Evolutionary conservation across 2,329 filamentous ascomycete species (phyloP).

Genomic region (Colletotrichum sp.): DNA sequence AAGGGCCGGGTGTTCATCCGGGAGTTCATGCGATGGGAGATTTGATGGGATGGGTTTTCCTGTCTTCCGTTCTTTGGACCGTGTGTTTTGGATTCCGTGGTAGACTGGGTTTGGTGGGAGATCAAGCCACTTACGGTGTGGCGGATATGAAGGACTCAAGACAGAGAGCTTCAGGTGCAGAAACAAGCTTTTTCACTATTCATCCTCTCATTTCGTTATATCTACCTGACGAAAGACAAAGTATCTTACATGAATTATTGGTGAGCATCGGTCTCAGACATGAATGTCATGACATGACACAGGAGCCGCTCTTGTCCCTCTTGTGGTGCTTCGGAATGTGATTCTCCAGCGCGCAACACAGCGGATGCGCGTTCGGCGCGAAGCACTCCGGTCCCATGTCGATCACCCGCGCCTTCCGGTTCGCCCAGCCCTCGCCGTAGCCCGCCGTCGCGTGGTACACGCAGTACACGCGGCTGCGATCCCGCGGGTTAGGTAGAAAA

Average conservation of each 20-base stretch:
- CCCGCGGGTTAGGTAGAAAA: constrained; percentile 60
- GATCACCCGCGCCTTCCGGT: constrained; percentile 25
- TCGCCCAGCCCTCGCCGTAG: constrained; percentile 24
- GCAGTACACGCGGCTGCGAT: constrained; percentile 58
- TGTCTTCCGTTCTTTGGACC: not conserved
- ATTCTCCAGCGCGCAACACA: constrained; percentile 22
- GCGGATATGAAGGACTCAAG: not conserved
- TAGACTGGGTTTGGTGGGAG: not conserved
- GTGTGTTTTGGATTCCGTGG: not conserved
- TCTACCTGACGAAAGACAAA: not conserved
- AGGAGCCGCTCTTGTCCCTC: not conserved
- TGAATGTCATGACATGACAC: constrained; percentile 2
- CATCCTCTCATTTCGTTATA: not conserved
- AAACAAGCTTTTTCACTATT: not conserved
- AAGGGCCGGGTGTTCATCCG: not conserved
- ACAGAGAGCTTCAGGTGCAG: not conserved
- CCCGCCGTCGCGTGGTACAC: constrained; percentile 61
- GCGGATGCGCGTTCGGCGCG: constrained; percentile 8
- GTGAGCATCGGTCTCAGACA: not conserved
- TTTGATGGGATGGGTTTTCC: not conserved
- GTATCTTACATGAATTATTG: not conserved
- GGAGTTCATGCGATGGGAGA: not conserved
- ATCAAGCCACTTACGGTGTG: not conserved
- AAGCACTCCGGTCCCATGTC: constrained; percentile 20
- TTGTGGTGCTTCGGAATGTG: constrained; percentile 3